Evolutionary conservation across 2,329 filamentous ascomycete species (phyloP).

Genomic region (Cercospora canescens): DNA sequence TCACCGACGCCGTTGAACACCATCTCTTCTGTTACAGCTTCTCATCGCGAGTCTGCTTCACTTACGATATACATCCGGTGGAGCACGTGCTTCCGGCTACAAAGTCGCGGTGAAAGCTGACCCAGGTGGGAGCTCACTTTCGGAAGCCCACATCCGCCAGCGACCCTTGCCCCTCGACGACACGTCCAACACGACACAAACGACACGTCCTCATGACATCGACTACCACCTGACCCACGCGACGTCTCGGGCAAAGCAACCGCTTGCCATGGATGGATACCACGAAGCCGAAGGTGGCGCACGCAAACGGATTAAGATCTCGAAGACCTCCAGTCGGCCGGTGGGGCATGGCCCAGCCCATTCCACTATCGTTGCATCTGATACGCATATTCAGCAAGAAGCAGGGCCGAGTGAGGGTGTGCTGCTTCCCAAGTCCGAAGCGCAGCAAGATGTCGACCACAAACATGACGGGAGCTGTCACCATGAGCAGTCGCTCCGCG

Average conservation of each 20-base stretch:
- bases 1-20: not conserved
- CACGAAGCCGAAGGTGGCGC: slow-evolving; percentile 22
- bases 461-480: slow-evolving; percentile 16
- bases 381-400: slow-evolving; percentile 10
- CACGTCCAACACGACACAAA: not conserved
- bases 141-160: not conserved
- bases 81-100: not conserved
- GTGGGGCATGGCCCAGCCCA: slow-evolving; percentile 14
- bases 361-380: slow-evolving; percentile 10
- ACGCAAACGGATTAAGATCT: slow-evolving; percentile 29
- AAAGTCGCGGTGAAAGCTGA: not conserved
- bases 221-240: not conserved
- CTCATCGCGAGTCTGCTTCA: not conserved
- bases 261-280: slow-evolving; percentile 17
- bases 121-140: not conserved
- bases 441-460: not conserved
- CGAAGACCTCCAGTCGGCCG: slow-evolving; percentile 19
- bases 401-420: slow-evolving; percentile 6
- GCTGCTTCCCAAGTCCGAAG: not conserved
- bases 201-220: not conserved
- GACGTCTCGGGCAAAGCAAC: not conserved
- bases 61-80: not conserved
- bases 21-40: not conserved
- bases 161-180: slow-evolving; percentile 1
- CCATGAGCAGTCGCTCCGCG: slow-evolving; percentile 28